Evolutionary conservation across 331 rosid species (phyloP).

Genomic region (Quercus phellos): DNA sequence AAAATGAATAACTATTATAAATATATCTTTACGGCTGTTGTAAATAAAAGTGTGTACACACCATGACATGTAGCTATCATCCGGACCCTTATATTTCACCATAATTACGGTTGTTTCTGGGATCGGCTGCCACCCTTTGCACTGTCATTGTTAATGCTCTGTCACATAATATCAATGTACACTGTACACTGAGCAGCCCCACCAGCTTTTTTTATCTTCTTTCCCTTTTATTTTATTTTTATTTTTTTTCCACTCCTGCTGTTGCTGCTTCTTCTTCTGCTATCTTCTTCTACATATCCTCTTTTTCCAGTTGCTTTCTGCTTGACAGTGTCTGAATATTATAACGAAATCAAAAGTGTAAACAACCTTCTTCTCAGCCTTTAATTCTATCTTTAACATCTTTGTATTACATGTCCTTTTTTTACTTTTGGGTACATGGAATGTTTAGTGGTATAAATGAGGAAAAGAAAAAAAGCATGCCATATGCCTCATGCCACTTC

Average conservation of each 20-base stretch:
- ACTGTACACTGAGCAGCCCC: not conserved
- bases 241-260: not conserved
- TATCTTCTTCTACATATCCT: no score
- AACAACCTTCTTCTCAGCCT: constrained; percentile 15
- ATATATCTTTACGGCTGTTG: constrained; percentile 24
- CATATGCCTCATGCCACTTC: not conserved
- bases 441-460: constrained; percentile 17
- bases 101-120: constrained; percentile 35
- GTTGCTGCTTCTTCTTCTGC: no score
- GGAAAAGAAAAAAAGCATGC: not conserved
- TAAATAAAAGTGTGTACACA: not conserved
- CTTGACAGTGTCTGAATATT: not conserved
- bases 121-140: constrained; percentile 43
- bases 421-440: constrained; percentile 23
- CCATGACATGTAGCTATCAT: constrained; percentile 23
- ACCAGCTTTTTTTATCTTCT: not conserved
- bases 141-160: constrained; percentile 35
- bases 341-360: constrained; percentile 19
- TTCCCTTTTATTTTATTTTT: not conserved
- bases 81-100: constrained; percentile 11
- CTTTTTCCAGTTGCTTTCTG: not conserved
- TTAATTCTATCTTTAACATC: not conserved
- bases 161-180: constrained; percentile 9
- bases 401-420: constrained; percentile 4
- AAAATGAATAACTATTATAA: no score